These are phyloP conservation scores for Pleurotus tuber-regium DNA, from an alignment of 768 basidiomycete species.

Conservation along the genomic window DNA sequence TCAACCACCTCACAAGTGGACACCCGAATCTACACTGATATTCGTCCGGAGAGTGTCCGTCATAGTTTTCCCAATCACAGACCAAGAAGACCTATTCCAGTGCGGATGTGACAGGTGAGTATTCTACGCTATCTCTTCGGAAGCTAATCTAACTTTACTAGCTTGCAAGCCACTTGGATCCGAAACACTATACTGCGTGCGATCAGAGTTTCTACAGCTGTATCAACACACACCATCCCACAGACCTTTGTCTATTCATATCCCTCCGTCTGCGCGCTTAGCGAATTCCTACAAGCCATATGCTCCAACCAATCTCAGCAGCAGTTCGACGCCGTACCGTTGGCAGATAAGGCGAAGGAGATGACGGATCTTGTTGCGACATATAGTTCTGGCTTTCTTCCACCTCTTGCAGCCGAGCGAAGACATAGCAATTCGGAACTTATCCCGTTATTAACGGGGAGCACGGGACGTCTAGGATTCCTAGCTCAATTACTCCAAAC, in stretches of 20 bases:
- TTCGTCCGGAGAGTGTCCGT: conserved; percentile 31
- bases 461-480: conserved; percentile 16
- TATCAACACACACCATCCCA: conserved; percentile 17
- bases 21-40: conserved; percentile 14
- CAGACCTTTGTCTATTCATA: conserved; percentile 23
- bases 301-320: background rate
- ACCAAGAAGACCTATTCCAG: conserved; percentile 37
- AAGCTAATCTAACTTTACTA: background rate
- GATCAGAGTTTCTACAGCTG: conserved; percentile 14
- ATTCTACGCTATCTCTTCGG: too few species aligned
- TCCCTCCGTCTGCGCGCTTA: conserved; percentile 18
- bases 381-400: background rate
- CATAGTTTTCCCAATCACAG: conserved; percentile 21
- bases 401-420: background rate
- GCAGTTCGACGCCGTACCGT: background rate
- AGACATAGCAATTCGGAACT: too few species aligned
- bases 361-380: background rate
- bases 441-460: conserved; percentile 16
- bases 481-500: conserved; percentile 2
- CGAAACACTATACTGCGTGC: conserved; percentile 22
- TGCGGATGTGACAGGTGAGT: conserved; percentile 38
- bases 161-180: conserved; percentile 29
- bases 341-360: background rate
- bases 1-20: conserved; percentile 20
- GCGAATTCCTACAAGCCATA: background rate